These are phyloP conservation scores for Debaryomyces sp. DNA, from an alignment of 1,139 yeast genomes.

Conservation along the genomic window DNA sequence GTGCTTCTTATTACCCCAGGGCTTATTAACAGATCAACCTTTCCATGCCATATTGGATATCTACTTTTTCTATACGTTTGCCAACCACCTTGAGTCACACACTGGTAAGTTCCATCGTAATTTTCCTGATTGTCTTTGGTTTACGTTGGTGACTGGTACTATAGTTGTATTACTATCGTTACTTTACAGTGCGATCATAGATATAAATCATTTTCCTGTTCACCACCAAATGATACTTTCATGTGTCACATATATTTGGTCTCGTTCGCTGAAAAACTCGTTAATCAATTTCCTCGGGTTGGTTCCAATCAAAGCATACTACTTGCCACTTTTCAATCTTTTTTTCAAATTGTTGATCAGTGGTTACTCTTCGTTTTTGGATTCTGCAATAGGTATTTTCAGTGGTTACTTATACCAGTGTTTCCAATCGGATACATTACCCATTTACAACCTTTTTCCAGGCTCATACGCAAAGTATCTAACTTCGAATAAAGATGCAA, in stretches of 20 bases:
- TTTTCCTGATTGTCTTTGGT: slow-evolving; percentile 61
- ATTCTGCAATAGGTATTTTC: slow-evolving; percentile 50
- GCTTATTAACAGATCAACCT: slow-evolving; percentile 35
- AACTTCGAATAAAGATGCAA: slow-evolving; percentile 10
- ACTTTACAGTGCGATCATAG: slow-evolving; percentile 29
- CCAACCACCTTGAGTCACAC: slow-evolving; percentile 52
- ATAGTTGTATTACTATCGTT: slow-evolving; percentile 38
- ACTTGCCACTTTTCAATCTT: slow-evolving; percentile 58
- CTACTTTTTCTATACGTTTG: slow-evolving; percentile 59
- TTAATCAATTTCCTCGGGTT: slow-evolving; percentile 54
- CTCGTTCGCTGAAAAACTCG: slow-evolving; percentile 53
- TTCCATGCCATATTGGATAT: slow-evolving; percentile 54
- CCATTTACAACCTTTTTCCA: slow-evolving; percentile 43
- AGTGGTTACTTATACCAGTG: slow-evolving; percentile 65
- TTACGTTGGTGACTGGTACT: slow-evolving; percentile 52
- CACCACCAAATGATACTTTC: slow-evolving; percentile 48
- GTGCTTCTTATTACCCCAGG: slow-evolving; percentile 48
- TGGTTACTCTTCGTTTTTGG: slow-evolving; percentile 42
- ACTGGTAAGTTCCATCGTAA: slow-evolving; percentile 54
- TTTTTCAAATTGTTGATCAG: slow-evolving; percentile 49
- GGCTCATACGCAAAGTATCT: slow-evolving; percentile 42
- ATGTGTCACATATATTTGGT: slow-evolving; percentile 63
- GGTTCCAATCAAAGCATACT: slow-evolving; percentile 59
- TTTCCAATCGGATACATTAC: slow-evolving; percentile 55
- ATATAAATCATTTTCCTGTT: slow-evolving; percentile 21